A percentile compares a stretch with the other conserved stretches of the same genome.
Evolutionary conservation across 345 rosid genomes (phyloP).

Genomic region (Aquilaria yunnanensis): DNA sequence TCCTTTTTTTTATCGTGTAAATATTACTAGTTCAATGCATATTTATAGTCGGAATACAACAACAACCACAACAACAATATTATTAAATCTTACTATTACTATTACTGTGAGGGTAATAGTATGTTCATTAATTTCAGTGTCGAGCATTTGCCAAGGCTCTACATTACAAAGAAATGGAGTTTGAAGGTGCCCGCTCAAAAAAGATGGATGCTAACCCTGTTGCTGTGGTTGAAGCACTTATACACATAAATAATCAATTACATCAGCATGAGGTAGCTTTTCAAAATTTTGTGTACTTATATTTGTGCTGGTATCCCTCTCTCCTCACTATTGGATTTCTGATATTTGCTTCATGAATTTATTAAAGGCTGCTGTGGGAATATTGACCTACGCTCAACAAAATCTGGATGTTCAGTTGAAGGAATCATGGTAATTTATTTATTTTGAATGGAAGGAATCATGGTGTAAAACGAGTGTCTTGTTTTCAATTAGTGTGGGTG

Average conservation of each 20-base stretch:
- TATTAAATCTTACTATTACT: neutral
- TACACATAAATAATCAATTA: conserved; percentile 96
- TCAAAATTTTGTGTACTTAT: conserved; percentile 3
- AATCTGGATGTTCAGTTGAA: conserved; percentile 81
- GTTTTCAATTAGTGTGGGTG: no score
- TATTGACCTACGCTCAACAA: conserved; percentile 95
- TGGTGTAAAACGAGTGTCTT: no score
- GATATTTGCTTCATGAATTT: conserved; percentile 5
- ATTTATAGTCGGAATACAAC: neutral
- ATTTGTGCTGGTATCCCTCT: conserved; percentile 11
- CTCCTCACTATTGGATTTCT: conserved; percentile 10
- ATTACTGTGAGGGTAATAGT: neutral
- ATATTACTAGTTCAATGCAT: neutral
- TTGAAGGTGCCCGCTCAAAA: conserved; percentile 84
- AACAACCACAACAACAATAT: neutral
- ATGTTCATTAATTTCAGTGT: conserved; percentile 37
- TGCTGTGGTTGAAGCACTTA: conserved; percentile 95
- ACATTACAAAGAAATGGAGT: conserved; percentile 99
- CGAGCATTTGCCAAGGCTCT: conserved; percentile 98
- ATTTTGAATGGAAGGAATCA: no score
- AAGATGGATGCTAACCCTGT: conserved; percentile 96
- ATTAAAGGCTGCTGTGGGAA: conserved; percentile 94
- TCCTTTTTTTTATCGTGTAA: neutral
- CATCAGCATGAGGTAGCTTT: conserved; percentile 86
- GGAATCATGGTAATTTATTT: conserved; percentile 75